Base-by-base conservation (phyloP, 805 yeast genomes). In the Komagataella ulmi region DNA sequence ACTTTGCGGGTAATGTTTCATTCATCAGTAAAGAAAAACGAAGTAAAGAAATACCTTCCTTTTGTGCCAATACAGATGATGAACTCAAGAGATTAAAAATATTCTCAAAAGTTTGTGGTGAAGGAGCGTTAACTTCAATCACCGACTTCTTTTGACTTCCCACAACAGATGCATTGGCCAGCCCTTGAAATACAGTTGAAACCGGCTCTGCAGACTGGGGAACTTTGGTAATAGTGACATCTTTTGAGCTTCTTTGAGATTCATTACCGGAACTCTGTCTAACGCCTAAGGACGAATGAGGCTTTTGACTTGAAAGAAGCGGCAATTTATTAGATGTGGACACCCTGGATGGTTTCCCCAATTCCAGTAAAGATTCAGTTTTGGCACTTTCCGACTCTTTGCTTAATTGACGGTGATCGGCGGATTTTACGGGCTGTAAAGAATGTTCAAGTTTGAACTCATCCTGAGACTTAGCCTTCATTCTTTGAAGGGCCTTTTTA, bases 401-500 rank as follows among this genome's bases (percentile, higher is more conserved):
- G 14, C 48, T 46, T 30, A 21, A 10, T 19, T 21, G 24, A 8
- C 30, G 48, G 18, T 24, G 48, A 46, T 21, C 12, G 12, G 17
- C 8, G 8, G 48, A 21, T 12, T 24, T 46, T 14, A 46, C 30
- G 19, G 17, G 30, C 7, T n/a, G 24, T 14, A 8, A 12, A 14
- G 24, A 6, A 19, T n/a, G 48, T n/a, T 19, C 14, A 19, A 7
- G 21, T 23, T 47, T 30, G 12, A 14, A 8, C 14, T 30, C 40
- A 61, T 5, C 55, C 49, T 4, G 87, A 87, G 47, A 19, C 7
- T 21, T 19, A 10, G n/a, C 7, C 49, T 71, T 76, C 0, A 80
- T 68, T 58, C 79, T 72, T 53, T 83, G 89, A 14, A 87, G 65
- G 0, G 86, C 87, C 57, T 75, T 82, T 49, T 72, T 71, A 0